Conservation (phyloP, 768 basidiomycete genomes). For the Pulveroboletus sp. region DNA sequence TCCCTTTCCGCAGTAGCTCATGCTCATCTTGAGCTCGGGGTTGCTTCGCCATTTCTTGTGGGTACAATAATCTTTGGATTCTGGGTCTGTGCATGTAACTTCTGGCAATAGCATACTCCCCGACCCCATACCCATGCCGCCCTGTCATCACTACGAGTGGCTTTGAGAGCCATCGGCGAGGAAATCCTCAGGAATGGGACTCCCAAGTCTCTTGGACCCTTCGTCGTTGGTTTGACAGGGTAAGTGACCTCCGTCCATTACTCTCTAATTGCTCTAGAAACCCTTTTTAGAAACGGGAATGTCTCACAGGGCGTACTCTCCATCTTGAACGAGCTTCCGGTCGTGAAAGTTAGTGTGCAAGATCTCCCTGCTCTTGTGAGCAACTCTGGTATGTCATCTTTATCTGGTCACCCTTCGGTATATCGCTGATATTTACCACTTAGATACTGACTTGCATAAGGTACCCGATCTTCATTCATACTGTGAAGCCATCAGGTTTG, state of each 20-base stretch:
- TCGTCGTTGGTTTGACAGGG: conserved; percentile 83
- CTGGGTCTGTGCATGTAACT: neutral
- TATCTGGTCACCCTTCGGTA: neutral
- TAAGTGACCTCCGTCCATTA: conserved; percentile 27
- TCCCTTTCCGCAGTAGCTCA: conserved; percentile 76
- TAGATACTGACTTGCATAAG: conserved; percentile 57
- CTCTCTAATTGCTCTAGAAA: neutral
- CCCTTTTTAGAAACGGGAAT: conserved; percentile 59
- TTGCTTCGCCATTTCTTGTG: conserved; percentile 81
- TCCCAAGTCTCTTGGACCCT: conserved; percentile 63
- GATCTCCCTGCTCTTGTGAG: conserved; percentile 56
- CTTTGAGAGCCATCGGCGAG: conserved; percentile 54
- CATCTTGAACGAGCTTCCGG: conserved; percentile 67
- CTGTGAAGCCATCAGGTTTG: neutral
- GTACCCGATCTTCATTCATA: conserved; percentile 25
- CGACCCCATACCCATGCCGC: conserved; percentile 72
- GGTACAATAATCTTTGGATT: conserved; percentile 19
- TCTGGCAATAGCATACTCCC: conserved; percentile 51
- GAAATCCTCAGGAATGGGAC: conserved; percentile 54
- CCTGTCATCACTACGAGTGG: conserved; percentile 45
- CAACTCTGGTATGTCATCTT: conserved; percentile 40
- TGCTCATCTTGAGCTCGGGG: conserved; percentile 69
- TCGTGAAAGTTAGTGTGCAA: conserved; percentile 48
- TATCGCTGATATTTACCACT: neutral
- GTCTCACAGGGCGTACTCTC: conserved; percentile 75